Conservation (phyloP, 2,329 filamentous ascomycete genomes). For the Neocatenulostroma microsporum region DNA sequence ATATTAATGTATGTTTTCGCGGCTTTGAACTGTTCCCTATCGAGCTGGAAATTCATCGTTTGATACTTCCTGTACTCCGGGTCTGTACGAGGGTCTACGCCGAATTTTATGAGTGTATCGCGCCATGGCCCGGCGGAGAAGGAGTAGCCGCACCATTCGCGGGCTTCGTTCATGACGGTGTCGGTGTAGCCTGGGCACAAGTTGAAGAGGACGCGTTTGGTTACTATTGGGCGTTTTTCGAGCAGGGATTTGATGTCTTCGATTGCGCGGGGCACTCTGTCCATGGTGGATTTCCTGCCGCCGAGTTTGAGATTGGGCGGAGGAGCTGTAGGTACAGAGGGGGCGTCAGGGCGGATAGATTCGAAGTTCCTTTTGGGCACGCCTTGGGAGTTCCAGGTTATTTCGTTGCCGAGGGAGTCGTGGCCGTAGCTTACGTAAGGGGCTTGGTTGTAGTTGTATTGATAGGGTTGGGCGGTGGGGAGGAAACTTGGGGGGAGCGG, state of each 20-base stretch:
- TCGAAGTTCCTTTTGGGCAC: constrained; percentile 30
- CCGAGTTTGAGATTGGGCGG: constrained; percentile 46
- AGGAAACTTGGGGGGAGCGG: constrained; percentile 25
- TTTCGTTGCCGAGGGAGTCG: constrained; percentile 50
- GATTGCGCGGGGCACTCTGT: constrained; percentile 34
- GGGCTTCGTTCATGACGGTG: constrained; percentile 59
- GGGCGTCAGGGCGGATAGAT: constrained; percentile 54
- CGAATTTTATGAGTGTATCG: constrained; percentile 77
- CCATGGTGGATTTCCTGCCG: constrained; percentile 1
- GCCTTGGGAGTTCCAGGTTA: constrained; percentile 37
- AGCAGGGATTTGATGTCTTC: constrained; percentile 58
- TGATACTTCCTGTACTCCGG: constrained; percentile 76
- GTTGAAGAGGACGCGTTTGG: constrained; percentile 72
- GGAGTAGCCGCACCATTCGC: constrained; percentile 82
- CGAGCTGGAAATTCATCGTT: constrained; percentile 75
- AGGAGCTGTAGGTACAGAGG: constrained; percentile 53
- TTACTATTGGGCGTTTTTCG: constrained; percentile 73
- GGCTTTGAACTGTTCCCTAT: constrained; percentile 13
- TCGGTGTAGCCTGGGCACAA: constrained; percentile 46
- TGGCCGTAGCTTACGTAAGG: constrained; percentile 59
- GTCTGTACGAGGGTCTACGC: constrained; percentile 73
- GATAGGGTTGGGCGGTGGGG: constrained; percentile 23
- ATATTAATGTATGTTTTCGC: constrained; percentile 5
- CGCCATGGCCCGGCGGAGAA: constrained; percentile 90
- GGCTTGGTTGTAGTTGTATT: constrained; percentile 79